Base-by-base conservation (phyloP, 192 early-diverging fungal species). In the Phycomyces nitens region DNA sequence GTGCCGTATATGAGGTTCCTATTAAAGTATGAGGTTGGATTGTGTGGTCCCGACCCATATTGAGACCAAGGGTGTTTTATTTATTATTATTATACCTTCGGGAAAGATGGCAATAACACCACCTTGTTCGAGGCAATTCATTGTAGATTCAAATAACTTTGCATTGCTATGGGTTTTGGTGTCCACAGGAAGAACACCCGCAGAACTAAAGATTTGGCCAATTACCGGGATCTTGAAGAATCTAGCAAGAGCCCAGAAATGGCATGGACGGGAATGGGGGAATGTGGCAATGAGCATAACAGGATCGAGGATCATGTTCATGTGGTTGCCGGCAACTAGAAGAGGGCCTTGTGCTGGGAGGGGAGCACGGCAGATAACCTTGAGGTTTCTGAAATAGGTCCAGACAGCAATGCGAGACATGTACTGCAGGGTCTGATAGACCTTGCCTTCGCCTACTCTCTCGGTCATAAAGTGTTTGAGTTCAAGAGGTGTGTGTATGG, bases 261-360 rank as follows among this genome's bases (percentile, higher is more conserved):
- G 81, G 44, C 72, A 63, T 24, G 71, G 68, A 21, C 81, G 56
- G n/a, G 59, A 38, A 55, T 82, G 74, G 23, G 81, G 81, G 56
- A 80, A 68, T 54, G 75, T 74, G 20, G 54, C 64, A n/a, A 72
- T 72, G 7, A 82, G 15, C 5, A 82, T 60, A 21, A 65, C 74
- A 12, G 78, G 76, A 62, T 82, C 81, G 14, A 82, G 65, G 5
- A 80, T 69, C 81, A 82, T 82, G 56, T 82, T 82, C 18, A 60
- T 58, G 39, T 72, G 74, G 53, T 67, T 76, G 42, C 64, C 74
- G 12, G 68, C 68, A 11, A 66, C 69, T 20, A 80, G 62, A 51
- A 80, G 8, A 1, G 78, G 78, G 5, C 71, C 71, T 53, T 64
- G 42, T 8, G 41, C 72, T 29, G 78, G 78, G 0, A 77, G 57